Evolutionary conservation across 2,329 filamentous ascomycete species (phyloP), one percentile per base, ranked within the genome.

Genomic region (Penicillium digitatum): DNA sequence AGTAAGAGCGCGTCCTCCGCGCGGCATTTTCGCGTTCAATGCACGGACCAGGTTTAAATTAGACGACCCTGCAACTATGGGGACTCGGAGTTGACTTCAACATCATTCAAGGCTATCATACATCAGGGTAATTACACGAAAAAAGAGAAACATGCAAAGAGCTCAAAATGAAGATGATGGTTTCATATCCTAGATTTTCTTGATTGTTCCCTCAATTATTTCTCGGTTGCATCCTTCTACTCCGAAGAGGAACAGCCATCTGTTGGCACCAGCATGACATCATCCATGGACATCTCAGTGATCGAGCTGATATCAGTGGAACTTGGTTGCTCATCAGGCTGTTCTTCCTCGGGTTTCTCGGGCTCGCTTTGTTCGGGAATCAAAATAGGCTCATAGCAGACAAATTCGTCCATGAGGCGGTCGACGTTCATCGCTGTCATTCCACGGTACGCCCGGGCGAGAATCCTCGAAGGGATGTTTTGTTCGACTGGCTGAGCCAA

Each of bases 41-140:
- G 52, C 52, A 55, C 52, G 34, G 52, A 34, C 52, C 52, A 51
- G 4, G 5, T 18, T 40, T 55, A 51, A 10, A 55, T 51, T 47
- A 22, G 35, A 37, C 24, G 4, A 2, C 42, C 10, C n/a, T 14
- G 16, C 11, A 37, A 37, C 46, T 54, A 40, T 29, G 11, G 1
- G 3, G 8, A 26, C 35, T 20, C 3, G 8, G 12, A 34, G n/a
- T 44, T 27, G 16, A 22, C 16, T 45, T 20, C 7, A 47, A 27
- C 34, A 16, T 32, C 35, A 27, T 48, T 48, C 14, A 14, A 38
- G 4, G 27, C 20, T 48, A 34, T 40, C 43, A 34, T 40, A 53
- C 35, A 47, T 52, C 7, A 44, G 14, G 20, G 20, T 5, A 20
- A 14, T 52, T n/a, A 8, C 14, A 22, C n/a, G 16, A 16, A 14